Percentiles rank a stretch among this genome's conserved stretches.
Evolutionary conservation across 2,329 filamentous ascomycete genomes (phyloP).

Genomic region (Cadophora sp.): DNA sequence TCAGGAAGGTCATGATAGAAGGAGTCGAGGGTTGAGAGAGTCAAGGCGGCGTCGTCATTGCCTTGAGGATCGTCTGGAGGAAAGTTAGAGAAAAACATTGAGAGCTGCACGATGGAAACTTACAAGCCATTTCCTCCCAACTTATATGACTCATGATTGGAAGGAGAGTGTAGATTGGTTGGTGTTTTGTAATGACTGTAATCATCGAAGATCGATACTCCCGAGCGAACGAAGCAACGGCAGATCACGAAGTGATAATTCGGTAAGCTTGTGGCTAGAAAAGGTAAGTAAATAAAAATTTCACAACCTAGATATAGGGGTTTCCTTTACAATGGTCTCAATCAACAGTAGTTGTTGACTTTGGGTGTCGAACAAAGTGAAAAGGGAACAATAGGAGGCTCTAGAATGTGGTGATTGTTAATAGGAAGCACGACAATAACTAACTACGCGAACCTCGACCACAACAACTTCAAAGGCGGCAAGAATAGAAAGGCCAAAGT

Average conservation of each 20-base stretch:
- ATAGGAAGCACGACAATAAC: not conserved
- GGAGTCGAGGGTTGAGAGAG: not conserved
- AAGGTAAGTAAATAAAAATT: not conserved
- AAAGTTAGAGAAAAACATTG: not conserved
- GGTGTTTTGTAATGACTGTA: not conserved
- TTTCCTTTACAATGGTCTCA: not conserved
- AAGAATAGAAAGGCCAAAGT: not conserved
- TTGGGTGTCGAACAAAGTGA: not conserved
- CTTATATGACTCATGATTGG: not conserved
- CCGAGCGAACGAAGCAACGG: not conserved
- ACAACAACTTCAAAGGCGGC: not conserved
- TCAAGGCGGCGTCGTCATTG: not conserved
- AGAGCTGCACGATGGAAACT: not conserved
- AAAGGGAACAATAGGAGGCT: not conserved
- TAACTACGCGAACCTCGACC: not conserved
- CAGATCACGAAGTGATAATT: not conserved
- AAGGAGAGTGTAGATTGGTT: not conserved
- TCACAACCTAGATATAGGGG: not conserved
- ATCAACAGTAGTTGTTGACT: not conserved
- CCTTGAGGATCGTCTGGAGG: not conserved
- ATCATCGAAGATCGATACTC: not conserved
- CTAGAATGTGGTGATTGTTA: not conserved
- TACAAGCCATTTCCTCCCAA: not conserved
- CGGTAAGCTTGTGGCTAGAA: not conserved
- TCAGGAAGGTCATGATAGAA: slow-evolving; percentile 8